Evolutionary conservation across 352 stramenopile species (phyloP), one percentile per base, ranked within the genome.

Genomic region (Globisporangium abappressorium): DNA sequence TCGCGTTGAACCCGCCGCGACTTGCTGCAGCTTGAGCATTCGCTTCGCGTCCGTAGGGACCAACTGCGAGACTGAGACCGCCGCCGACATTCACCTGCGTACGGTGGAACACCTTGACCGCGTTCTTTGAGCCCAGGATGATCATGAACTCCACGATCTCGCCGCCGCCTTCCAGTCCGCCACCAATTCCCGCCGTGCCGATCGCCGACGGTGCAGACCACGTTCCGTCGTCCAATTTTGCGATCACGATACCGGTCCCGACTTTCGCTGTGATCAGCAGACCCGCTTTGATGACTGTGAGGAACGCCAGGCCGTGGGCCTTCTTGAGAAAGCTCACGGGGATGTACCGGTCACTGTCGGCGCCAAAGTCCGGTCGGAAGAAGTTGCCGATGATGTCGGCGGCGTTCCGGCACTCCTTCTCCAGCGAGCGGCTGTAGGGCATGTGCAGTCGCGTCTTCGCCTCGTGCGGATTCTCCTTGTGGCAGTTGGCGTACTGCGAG

Each of bases 111-210:
- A 98, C 81, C 67, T 97, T 89, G 18, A 99, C 92, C 0, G 96
- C 91, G 28, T 89, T 88, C 28, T 95, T 81, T 1, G 87, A 98
- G 72, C 97, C 97, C 33, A 98, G 80, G 47, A 99, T 89, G 75
- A 99, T 97, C 67, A 98, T 92, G 62, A 98, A 91, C 79, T 99
- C 94, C 12, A 96, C 92, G 15, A 98, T 75, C 74, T 98, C 93
- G 18, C 92, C 93, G 34, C 95, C 94, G 30, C 87, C 80, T 64
- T 98, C 79, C 3, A 94, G 85, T 36, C 94, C 94, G 74, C 80
- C 82, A 12, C 89, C 89, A 58, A 98, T 85, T 12, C 94, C 94
- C 0, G 85, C 87, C 0, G 92, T 94, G n/a, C 93, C 94, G 68
- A 99, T 98, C 9, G 96, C 96, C 33, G 86, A 97, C 1, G 95